These are phyloP conservation scores for Lachnellula subtilissima DNA, from an alignment of 2,329 filamentous ascomycete genomes.

Conservation along the genomic window DNA sequence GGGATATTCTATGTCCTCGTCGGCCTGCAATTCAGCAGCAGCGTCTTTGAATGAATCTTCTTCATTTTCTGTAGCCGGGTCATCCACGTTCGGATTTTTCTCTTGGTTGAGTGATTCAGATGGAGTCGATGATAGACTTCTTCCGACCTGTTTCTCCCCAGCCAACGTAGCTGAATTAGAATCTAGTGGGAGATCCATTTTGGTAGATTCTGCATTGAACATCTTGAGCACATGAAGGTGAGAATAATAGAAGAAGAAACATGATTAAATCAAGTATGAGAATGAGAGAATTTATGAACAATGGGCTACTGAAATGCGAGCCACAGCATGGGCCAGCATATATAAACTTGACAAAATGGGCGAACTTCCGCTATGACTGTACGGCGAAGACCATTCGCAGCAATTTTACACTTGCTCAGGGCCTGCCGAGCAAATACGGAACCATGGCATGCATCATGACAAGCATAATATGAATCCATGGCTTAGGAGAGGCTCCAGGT, in stretches of 20 bases:
- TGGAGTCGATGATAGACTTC: conserved; percentile 16
- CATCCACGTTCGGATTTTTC: conserved; percentile 5
- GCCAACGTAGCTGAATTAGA: conserved; percentile 19
- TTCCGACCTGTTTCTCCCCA: conserved; percentile 18
- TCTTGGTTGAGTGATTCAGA: conserved; percentile 14
- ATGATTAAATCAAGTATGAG: not conserved
- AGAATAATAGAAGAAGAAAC: not conserved
- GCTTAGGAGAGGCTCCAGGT: too few species aligned
- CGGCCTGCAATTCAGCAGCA: conserved; percentile 4
- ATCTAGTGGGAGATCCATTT: conserved; percentile 10
- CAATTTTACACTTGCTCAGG: too few species aligned
- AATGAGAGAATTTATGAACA: too few species aligned
- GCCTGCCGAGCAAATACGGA: too few species aligned
- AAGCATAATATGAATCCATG: too few species aligned
- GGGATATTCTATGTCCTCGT: conserved; percentile 27
- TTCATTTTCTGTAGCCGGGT: conserved; percentile 16
- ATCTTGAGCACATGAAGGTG: not conserved
- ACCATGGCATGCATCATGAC: too few species aligned
- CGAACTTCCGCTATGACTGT: too few species aligned
- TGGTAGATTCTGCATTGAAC: not conserved
- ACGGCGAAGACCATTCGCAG: too few species aligned
- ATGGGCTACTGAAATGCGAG: too few species aligned
- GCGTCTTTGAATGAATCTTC: conserved; percentile 11
- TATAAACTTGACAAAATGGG: too few species aligned
- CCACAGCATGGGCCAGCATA: too few species aligned